phyloP scores from a whole-genome alignment of 192 early-diverging fungal genomes.

The Backusella westeae region DNA sequence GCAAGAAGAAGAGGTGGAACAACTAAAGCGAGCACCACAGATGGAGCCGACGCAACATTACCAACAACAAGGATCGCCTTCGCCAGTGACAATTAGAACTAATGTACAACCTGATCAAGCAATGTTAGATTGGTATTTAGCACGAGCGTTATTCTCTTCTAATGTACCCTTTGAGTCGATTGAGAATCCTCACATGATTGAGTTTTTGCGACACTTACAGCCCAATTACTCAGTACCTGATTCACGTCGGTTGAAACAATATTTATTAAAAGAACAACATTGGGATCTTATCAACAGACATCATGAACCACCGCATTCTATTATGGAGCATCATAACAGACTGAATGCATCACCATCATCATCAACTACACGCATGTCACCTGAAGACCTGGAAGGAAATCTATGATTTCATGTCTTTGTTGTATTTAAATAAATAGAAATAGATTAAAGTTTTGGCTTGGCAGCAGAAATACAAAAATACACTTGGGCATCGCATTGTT shows the following conservation, averaged over 20 bases:
- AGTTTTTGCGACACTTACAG: constrained; percentile 5
- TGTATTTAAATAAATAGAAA: not conserved
- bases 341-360: not conserved
- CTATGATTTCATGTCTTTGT: not conserved
- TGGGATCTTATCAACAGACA: constrained; percentile 12
- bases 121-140: constrained; percentile 11
- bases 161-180: constrained; percentile 8
- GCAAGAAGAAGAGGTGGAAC: not conserved
- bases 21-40: not conserved
- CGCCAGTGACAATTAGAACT: not conserved
- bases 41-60: not conserved
- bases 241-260: constrained; percentile 12
- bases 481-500: too few relatives aligned
- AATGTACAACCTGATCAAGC: not conserved
- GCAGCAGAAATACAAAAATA: not conserved
- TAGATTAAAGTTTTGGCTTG: not conserved
- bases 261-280: constrained; percentile 19
- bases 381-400: not conserved
- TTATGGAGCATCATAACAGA: not conserved
- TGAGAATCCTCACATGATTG: constrained; percentile 16
- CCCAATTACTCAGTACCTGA: constrained; percentile 11
- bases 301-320: not conserved
- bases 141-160: constrained; percentile 18
- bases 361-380: not conserved
- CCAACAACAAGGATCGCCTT: not conserved